Percentiles rank a stretch among this genome's conserved stretches.
Evolutionary conservation across 345 rosid species (phyloP).

Genomic region (Combretum micranthum): DNA sequence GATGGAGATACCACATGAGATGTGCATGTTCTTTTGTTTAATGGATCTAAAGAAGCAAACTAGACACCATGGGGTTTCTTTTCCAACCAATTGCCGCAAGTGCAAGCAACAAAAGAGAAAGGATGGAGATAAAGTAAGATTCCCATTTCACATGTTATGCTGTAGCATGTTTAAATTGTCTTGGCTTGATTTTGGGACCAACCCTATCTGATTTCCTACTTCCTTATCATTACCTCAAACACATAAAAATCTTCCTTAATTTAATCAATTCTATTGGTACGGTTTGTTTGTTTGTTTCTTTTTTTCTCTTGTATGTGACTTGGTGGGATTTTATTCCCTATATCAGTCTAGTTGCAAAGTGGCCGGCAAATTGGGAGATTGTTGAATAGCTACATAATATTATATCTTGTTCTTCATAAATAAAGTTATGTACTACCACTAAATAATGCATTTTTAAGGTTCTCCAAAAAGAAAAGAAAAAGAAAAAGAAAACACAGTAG

Average conservation of each 20-base stretch:
- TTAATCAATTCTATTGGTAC: background rate
- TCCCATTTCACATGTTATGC: conserved; percentile 44
- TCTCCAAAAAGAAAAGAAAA: too few species aligned
- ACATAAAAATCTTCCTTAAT: background rate
- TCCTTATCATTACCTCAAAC: background rate
- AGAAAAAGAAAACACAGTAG: too few species aligned
- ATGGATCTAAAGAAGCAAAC: conserved; percentile 5
- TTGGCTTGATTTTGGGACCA: conserved; percentile 4
- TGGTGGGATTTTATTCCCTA: too few species aligned
- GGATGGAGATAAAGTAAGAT: conserved; percentile 17
- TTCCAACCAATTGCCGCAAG: conserved; percentile 28
- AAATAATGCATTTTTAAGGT: too few species aligned
- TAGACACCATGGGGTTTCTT: conserved; percentile 14
- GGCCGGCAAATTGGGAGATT: too few species aligned
- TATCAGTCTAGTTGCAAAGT: too few species aligned
- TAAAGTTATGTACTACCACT: too few species aligned
- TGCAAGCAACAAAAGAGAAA: conserved; percentile 20
- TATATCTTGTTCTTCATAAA: too few species aligned
- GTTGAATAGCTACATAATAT: too few species aligned
- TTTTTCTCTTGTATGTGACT: too few species aligned
- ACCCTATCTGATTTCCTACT: background rate
- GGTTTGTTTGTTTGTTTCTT: too few species aligned
- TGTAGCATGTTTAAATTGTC: conserved; percentile 25
- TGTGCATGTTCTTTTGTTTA: background rate
- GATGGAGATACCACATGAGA: conserved; percentile 10